Evolutionary conservation across 208 protist genomes (phyloP).

Genomic region (Trypanosoma mega): DNA sequence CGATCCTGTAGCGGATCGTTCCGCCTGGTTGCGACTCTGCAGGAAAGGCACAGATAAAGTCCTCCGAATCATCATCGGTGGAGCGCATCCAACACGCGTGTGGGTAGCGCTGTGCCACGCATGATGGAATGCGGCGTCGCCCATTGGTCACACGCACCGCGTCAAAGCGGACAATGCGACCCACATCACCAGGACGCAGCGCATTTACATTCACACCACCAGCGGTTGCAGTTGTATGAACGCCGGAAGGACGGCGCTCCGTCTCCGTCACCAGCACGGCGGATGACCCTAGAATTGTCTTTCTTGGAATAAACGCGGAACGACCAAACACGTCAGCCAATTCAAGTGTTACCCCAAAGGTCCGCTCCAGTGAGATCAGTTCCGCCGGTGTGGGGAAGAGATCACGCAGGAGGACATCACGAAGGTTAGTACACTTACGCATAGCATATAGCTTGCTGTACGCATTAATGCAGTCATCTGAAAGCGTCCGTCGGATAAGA

Average conservation of each 20-base stretch:
- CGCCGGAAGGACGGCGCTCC: background rate
- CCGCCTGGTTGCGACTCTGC: slow-evolving; percentile 36
- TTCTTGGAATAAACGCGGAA: slow-evolving; percentile 36
- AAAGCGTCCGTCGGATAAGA: slow-evolving; percentile 67
- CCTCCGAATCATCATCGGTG: slow-evolving; percentile 25
- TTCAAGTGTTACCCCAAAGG: slow-evolving; percentile 79
- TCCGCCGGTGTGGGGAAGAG: slow-evolving; percentile 73
- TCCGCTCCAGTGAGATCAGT: slow-evolving; percentile 79
- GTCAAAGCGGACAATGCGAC: slow-evolving; percentile 64
- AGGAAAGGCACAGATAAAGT: slow-evolving; percentile 78
- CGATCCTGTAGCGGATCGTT: slow-evolving; percentile 80
- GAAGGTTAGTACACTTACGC: slow-evolving; percentile 38
- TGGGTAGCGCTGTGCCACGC: slow-evolving; percentile 50
- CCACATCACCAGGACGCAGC: slow-evolving; percentile 32
- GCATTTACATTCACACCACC: slow-evolving; percentile 14
- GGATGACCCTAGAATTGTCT: too few species aligned
- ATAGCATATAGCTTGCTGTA: slow-evolving; percentile 56
- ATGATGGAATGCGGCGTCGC: slow-evolving; percentile 40
- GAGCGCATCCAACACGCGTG: slow-evolving; percentile 61
- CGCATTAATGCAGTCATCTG: slow-evolving; percentile 63
- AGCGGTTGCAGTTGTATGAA: background rate
- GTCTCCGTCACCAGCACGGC: background rate
- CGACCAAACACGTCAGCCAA: slow-evolving; percentile 71
- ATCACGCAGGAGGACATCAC: slow-evolving; percentile 46
- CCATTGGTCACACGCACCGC: slow-evolving; percentile 35